Base-by-base conservation (phyloP, 192 early-diverging fungal species). In the Dimargaris cristalligena region DNA sequence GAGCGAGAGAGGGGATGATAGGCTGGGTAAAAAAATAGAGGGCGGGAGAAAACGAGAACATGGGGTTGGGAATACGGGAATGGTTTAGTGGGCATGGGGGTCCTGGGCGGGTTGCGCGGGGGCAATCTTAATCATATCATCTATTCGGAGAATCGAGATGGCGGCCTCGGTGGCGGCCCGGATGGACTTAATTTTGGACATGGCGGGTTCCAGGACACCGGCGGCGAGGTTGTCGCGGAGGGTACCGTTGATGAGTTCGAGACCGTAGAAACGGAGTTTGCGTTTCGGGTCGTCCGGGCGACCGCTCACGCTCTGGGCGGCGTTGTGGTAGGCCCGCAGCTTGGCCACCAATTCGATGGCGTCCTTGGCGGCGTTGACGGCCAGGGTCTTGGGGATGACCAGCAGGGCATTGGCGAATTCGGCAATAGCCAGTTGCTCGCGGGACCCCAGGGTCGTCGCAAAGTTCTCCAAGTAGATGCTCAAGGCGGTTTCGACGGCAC, bases 141-240 rank as follows among this genome's bases (percentile, higher is more conserved):
- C 96, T 60, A 99, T 97, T 62, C 96, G 80, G 61, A 99, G 77
- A 65, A 99, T 87, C 62, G 92, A 88, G 67, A 99, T 88, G 30
- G 96, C 96, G 45, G 96, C 93, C 72, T 99, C 96, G 18, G 96
- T 99, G 23, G 96, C 96, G 18, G 90, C 88, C 74, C 95, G 94
- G 60, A 99, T 76, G 51, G 86, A 88, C 78, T 91, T 95, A 73
- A 99, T 86, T 76, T 99, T 99, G 65, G 88, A 91, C 82, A 99
- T 89, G 44, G 91, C 88, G 18, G 96, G 96, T 67, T 99, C 96
- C 61, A 99, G 76, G 2, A 99, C 90, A 41, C 96, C 96, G 23
- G 92, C 88, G 48, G 80, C 73, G 56, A 97, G 73, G 72, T 97
- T 99, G 63, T 99, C 90, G 29, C 96, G 80, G 29, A 92, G 72